Evolutionary conservation across 176 grass and related monocot species (phyloP), one percentile per base, ranked within the genome.

Genomic region (Carex littledalei): DNA sequence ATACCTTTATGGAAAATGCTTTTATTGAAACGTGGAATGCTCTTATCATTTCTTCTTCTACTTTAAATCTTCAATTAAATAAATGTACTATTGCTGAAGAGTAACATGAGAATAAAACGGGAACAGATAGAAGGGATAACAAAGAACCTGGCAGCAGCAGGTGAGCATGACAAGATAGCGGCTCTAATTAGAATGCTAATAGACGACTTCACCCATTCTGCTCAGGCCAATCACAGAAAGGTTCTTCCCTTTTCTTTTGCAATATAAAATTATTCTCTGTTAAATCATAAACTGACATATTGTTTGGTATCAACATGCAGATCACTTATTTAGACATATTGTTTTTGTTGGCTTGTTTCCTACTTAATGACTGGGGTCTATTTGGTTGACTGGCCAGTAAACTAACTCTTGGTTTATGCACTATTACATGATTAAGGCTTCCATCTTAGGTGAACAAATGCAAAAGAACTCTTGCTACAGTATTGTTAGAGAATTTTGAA

Each of bases 221-320:
- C 93, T 0, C 91, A 95, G 78, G 87, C 93, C 20, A 99, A 99
- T 84, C 93, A 99, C 73, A 90, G 93, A 88, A 99, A 99, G 96
- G 96, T 94, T 88, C 65, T 82, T 89, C 63, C 21, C 47, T 49
- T 18, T 65, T 75, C 9, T 11, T 26, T 6, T 52, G 37, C 37
- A 1, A 17, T 59, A 64, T 86, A 11, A 50, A 53, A 41, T 79
- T 55, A 41, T 76, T 53, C 5, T 76, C 43, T 1, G 45, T 53
- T 76, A 53, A 53, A 26, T 50, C 18, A 53, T 52, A 53, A 49
- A 52, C 45, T 45, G 71, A 50, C 47, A 26, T 52, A 22, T 52
- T 53, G 71, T 20, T 53, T 53, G 71, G 45, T 17, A 17, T 16
- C 32, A 34, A 68, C 65, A 37, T 68, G 21, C 71, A 53, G 47